Evolutionary conservation across 345 rosid species (phyloP).

Genomic region (Salix arbutifolia): DNA sequence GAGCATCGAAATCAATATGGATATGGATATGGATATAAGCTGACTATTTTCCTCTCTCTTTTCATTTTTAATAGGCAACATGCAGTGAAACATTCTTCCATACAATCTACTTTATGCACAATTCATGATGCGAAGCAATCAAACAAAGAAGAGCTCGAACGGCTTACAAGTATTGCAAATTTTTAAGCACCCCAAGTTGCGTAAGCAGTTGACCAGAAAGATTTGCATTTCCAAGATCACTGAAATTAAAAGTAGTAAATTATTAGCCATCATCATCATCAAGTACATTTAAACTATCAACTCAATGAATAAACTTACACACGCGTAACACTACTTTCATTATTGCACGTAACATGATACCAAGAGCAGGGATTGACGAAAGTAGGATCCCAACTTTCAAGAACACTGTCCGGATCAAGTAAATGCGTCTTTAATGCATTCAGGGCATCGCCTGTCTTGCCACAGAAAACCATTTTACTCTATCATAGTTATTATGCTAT

Average conservation of each 20-base stretch:
- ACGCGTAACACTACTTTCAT: constrained; percentile 60
- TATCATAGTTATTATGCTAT: not conserved
- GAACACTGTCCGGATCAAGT: constrained; percentile 62
- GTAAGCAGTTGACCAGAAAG: constrained; percentile 58
- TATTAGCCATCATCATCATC: not conserved
- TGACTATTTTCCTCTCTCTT: not conserved
- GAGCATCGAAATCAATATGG: not conserved
- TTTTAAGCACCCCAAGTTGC: constrained; percentile 56
- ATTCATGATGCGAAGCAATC: not conserved
- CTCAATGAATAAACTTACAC: constrained; percentile 53
- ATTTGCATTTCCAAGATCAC: constrained; percentile 68
- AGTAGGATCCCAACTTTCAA: constrained; percentile 82
- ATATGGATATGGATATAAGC: not conserved
- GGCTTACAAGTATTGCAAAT: constrained; percentile 81
- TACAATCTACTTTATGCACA: not conserved
- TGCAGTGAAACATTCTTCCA: not conserved
- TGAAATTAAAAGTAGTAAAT: not conserved
- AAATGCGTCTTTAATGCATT: constrained; percentile 63
- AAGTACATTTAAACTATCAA: constrained; percentile 1
- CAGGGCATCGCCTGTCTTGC: constrained; percentile 70
- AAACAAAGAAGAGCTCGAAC: not conserved
- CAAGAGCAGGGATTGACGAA: constrained; percentile 79
- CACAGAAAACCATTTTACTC: not conserved
- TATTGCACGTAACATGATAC: constrained; percentile 79
- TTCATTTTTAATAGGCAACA: not conserved